These are phyloP conservation scores for Penicillium goetzii DNA, from an alignment of 495 filamentous ascomycete genomes.

Conservation along the genomic window DNA sequence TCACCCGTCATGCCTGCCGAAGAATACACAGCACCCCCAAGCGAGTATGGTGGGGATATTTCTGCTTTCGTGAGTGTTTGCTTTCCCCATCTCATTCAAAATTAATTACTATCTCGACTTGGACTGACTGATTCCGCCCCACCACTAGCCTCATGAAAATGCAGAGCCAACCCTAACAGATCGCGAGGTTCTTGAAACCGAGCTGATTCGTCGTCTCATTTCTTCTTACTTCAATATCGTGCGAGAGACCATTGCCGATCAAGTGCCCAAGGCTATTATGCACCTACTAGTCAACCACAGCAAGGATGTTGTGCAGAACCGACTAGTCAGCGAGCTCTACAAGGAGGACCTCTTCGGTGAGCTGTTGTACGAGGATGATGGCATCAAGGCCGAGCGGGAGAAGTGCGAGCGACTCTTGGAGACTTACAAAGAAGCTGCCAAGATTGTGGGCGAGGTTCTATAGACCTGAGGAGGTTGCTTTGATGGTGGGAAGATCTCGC, in stretches of 20 bases:
- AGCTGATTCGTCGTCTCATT: slow-evolving; percentile 93
- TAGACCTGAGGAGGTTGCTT: slow-evolving; percentile 42
- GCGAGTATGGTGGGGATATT: slow-evolving; percentile 53
- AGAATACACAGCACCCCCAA: slow-evolving; percentile 40
- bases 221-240: slow-evolving; percentile 99
- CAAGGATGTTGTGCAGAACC: slow-evolving; percentile 96
- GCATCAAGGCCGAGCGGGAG: slow-evolving; percentile 93
- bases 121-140: not conserved
- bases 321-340: slow-evolving; percentile 93
- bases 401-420: slow-evolving; percentile 94
- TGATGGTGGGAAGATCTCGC: not conserved
- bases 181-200: slow-evolving; percentile 93
- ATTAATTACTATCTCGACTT: not conserved
- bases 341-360: slow-evolving; percentile 92
- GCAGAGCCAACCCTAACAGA: slow-evolving; percentile 86
- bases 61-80: slow-evolving; percentile 60
- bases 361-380: slow-evolving; percentile 94
- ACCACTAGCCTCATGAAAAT: slow-evolving; percentile 42
- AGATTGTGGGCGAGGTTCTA: slow-evolving; percentile 95
- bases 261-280: slow-evolving; percentile 99
- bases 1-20: slow-evolving; percentile 45
- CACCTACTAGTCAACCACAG: slow-evolving; percentile 97
- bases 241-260: slow-evolving; percentile 93
- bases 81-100: not conserved
- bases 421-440: slow-evolving; percentile 95